A percentile compares a stretch with the other conserved stretches of the same genome.
These are phyloP conservation scores for Ascochyta koolunga DNA, from an alignment of 2,329 filamentous ascomycete species.

Conservation along the genomic window DNA sequence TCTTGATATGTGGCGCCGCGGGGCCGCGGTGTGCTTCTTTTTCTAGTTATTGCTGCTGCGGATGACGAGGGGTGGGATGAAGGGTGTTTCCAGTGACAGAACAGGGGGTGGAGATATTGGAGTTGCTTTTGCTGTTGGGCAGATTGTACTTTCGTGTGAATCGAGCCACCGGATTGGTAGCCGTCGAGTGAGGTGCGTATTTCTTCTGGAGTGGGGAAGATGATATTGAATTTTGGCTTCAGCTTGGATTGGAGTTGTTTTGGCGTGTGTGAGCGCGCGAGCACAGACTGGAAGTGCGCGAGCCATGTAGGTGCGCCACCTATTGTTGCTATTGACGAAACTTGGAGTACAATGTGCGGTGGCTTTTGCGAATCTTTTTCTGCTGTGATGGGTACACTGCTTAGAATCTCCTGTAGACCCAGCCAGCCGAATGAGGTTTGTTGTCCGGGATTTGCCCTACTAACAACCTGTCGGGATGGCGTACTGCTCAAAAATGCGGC, in stretches of 20 bases:
- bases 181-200: constrained; percentile 78
- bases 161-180: constrained; percentile 77
- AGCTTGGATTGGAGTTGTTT: constrained; percentile 36
- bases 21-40: constrained; percentile 48
- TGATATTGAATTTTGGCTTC: constrained; percentile 67
- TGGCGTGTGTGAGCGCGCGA: constrained; percentile 17
- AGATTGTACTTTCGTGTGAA: constrained; percentile 79
- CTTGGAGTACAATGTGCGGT: constrained; percentile 61
- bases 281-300: constrained; percentile 56
- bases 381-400: constrained; percentile 50
- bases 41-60: neutral
- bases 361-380: constrained; percentile 36
- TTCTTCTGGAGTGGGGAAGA: constrained; percentile 82
- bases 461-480: constrained; percentile 68
- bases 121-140: constrained; percentile 75
- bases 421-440: constrained; percentile 78
- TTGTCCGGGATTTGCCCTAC: constrained; percentile 49
- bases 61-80: neutral
- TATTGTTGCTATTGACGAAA: constrained; percentile 84
- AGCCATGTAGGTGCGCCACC: constrained; percentile 76
- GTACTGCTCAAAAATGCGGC: constrained; percentile 80
- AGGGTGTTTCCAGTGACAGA: constrained; percentile 73
- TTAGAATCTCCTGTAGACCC: constrained; percentile 66
- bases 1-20: constrained; percentile 89
- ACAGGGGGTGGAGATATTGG: constrained; percentile 69